A percentile compares a stretch with the other conserved stretches of the same genome.
These are phyloP conservation scores for Penicillium canescens DNA, from an alignment of 495 filamentous ascomycete species.

Conservation along the genomic window DNA sequence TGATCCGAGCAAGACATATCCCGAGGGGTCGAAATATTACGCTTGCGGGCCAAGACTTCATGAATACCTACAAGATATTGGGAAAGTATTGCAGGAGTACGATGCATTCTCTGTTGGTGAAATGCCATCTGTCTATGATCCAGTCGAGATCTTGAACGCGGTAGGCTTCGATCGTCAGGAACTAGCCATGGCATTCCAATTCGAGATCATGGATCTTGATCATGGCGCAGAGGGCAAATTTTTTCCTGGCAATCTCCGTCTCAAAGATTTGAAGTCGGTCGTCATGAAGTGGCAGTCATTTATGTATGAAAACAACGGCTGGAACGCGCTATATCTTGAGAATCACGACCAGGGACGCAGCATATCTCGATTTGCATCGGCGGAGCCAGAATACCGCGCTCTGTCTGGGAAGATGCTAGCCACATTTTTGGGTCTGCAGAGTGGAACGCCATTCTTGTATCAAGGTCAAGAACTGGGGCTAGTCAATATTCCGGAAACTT, in stretches of 20 bases:
- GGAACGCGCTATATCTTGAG: conserved; percentile 63
- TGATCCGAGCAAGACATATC: conserved; percentile 17
- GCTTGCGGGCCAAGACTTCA: conserved; percentile 51
- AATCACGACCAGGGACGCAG: conserved; percentile 61
- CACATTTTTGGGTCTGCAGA: conserved; percentile 50
- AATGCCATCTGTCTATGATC: conserved; percentile 44
- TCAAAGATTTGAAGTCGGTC: conserved; percentile 41
- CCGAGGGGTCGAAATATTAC: background rate
- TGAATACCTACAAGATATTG: conserved; percentile 60
- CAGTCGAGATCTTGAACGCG: conserved; percentile 51
- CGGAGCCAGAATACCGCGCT: conserved; percentile 34
- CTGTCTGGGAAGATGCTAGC: conserved; percentile 58
- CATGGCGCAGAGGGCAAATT: conserved; percentile 15
- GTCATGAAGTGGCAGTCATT: conserved; percentile 57
- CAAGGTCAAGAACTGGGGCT: conserved; percentile 72
- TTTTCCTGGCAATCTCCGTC: background rate
- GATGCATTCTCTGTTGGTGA: conserved; percentile 66
- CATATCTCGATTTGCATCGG: conserved; percentile 50
- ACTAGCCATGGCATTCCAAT: conserved; percentile 67
- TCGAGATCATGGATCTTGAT: conserved; percentile 42
- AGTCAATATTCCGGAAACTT: conserved; percentile 54
- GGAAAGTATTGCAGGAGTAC: conserved; percentile 57
- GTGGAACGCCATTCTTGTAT: conserved; percentile 67
- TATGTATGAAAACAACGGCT: conserved; percentile 44
- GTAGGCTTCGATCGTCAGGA: conserved; percentile 51